Conservation (phyloP, 257 asterid genomes). For the Phtheirospermum japonicum region DNA sequence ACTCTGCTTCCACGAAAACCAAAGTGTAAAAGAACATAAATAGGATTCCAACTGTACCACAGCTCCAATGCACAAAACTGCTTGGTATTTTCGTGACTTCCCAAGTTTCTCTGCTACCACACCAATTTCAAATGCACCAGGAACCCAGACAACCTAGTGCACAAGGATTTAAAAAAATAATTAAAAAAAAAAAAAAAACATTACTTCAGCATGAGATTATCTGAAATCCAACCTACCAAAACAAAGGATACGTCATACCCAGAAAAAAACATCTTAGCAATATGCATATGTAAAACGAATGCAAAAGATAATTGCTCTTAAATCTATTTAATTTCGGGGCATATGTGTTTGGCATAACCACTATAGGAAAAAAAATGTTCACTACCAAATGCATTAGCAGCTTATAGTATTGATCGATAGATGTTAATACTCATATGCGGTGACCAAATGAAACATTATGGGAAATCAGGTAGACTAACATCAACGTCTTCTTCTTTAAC, state of each 20-base stretch:
- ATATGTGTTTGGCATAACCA: too few species aligned
- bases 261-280: too few species aligned
- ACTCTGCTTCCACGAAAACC: neutral
- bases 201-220: constrained; percentile 5
- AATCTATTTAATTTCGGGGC: too few species aligned
- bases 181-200: too few species aligned
- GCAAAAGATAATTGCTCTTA: too few species aligned
- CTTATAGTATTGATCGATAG: neutral
- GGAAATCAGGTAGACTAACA: constrained; percentile 43
- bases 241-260: neutral
- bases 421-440: neutral
- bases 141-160: constrained; percentile 89
- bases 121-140: constrained; percentile 90
- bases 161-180: constrained; percentile 11
- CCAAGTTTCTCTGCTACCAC: constrained; percentile 83
- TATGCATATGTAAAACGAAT: neutral
- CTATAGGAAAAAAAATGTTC: too few species aligned
- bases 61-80: constrained; percentile 87
- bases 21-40: neutral
- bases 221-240: neutral
- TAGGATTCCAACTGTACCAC: constrained; percentile 47
- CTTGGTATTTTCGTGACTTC: constrained; percentile 70
- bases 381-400: constrained; percentile 2
- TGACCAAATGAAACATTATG: constrained; percentile 1
- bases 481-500: constrained; percentile 86